Conservation (phyloP, 2,329 filamentous ascomycete species). For the Penicillium sp. region DNA sequence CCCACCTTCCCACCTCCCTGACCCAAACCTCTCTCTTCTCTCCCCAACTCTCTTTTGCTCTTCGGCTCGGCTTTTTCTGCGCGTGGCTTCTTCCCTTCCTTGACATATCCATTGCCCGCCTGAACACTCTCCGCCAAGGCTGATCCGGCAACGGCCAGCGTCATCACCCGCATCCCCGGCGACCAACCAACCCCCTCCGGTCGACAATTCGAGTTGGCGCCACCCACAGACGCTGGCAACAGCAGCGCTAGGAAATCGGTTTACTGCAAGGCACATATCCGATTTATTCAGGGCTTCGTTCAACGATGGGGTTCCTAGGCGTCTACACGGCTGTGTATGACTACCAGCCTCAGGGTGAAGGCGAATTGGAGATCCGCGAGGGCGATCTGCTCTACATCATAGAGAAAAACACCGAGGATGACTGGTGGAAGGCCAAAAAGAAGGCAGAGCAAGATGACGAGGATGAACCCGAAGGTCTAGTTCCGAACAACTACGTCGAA, state of each 20-base stretch:
- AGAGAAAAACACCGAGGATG: slow-evolving; percentile 70
- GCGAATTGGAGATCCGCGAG: slow-evolving; percentile 77
- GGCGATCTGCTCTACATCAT: slow-evolving; percentile 85
- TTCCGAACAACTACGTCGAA: slow-evolving; percentile 93
- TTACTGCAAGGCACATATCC: slow-evolving; percentile 1
- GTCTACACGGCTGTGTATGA: slow-evolving; percentile 90
- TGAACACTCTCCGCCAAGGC: slow-evolving; percentile 17
- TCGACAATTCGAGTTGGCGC: slow-evolving; percentile 10
- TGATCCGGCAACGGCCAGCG: slow-evolving; percentile 18
- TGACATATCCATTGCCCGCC: slow-evolving; percentile 9
- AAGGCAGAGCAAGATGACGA: slow-evolving; percentile 76
- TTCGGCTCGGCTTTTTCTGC: slow-evolving; percentile 5
- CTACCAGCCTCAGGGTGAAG: slow-evolving; percentile 79
- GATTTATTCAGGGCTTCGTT: slow-evolving; percentile 1
- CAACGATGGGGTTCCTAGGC: slow-evolving; percentile 79
- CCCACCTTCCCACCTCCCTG: slow-evolving; percentile 24
- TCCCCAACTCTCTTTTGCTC: slow-evolving; percentile 3
- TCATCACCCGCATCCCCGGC: slow-evolving; percentile 14
- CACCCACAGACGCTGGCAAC: slow-evolving; percentile 7
- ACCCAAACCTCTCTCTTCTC: slow-evolving; percentile 14
- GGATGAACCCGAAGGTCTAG: slow-evolving; percentile 81
- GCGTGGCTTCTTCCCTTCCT: slow-evolving; percentile 3
- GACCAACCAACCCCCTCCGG: slow-evolving; percentile 5
- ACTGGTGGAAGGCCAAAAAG: slow-evolving; percentile 98
- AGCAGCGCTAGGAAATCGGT: slow-evolving; percentile 7